Base-by-base conservation (phyloP, 129 eudicot species). In the Flaveria trinervia region DNA sequence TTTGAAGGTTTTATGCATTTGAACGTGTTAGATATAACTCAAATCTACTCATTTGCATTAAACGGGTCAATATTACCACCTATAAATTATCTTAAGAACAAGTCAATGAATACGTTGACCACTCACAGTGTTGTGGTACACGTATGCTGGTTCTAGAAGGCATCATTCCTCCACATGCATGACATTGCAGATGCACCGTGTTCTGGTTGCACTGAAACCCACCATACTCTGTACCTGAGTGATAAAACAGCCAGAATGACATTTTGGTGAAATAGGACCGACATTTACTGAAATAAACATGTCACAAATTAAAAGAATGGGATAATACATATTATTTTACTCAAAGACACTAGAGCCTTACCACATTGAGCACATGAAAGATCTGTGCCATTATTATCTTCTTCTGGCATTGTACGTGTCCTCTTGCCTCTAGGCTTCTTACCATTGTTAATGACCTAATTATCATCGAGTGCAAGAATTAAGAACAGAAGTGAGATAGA, bases 141-240 rank as follows among this genome's bases (percentile, higher is more conserved):
- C 73, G 65, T 20, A 52, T 68, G 79, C 88, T 80, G 71, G 88
- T 72, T 83, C 98, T 84, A 55, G 89, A 90, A 66, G 98, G 98
- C 97, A 93, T 90, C 97, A 88, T 93, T 75, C 97, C 97, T 52
- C 96, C 89, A 78, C 98, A 93, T 70, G 88, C 81, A 54, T 90
- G 97, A 76, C 98, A 93, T 70, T 93, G 97, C 72, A 93, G 86
- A 87, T 93, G 98, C 71, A 85, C 81, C 1, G 91, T 93, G 82
- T 83, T 84, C n/a, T 66, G 81, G 70, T 82, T 90, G 87, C 98
- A 93, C 39, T 56, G 85, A 65, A 85, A 93, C 59, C 92, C 97
- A 16, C 71, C 81, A 57, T 88, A 76, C 54, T 75, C 86, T 39
- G 86, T 80, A 36, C 85, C 98, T 90, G 81, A 77, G 72, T 46